Conservation (phyloP, 2,329 filamentous ascomycete species). For the Salinomyces thailandicus region DNA sequence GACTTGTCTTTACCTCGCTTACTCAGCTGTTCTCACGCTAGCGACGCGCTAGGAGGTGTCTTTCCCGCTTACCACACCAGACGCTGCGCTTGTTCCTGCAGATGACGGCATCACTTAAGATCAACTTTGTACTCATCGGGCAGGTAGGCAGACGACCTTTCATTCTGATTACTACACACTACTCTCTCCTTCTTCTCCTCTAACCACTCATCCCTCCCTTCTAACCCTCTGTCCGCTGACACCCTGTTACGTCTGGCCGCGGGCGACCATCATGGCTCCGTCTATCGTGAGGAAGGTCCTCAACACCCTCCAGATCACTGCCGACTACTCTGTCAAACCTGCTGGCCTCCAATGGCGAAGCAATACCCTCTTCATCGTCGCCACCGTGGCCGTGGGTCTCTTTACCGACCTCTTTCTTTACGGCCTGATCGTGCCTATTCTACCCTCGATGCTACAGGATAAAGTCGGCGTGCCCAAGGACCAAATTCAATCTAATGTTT, state of each 20-base stretch:
- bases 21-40: too few species aligned
- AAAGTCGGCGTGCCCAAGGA: constrained; percentile 39
- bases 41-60: too few species aligned
- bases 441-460: constrained; percentile 47
- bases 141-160: neutral
- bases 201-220: too few species aligned
- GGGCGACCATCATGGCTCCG: constrained; percentile 4
- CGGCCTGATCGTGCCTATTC: constrained; percentile 47
- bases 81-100: constrained; percentile 1
- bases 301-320: constrained; percentile 26
- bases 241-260: too few species aligned
- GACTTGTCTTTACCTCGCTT: too few species aligned
- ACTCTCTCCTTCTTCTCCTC: too few species aligned
- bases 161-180: too few species aligned
- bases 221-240: neutral
- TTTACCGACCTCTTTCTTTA: constrained; percentile 53
- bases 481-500: constrained; percentile 44
- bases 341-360: constrained; percentile 44
- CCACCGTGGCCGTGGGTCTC: constrained; percentile 45
- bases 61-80: too few species aligned
- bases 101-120: neutral
- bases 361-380: constrained; percentile 48
- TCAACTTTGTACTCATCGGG: too few species aligned
- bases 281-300: constrained; percentile 12
- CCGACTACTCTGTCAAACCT: constrained; percentile 25